Evolutionary conservation across 208 protist genomes (phyloP).

Genomic region (Leishmania guyanensis): DNA sequence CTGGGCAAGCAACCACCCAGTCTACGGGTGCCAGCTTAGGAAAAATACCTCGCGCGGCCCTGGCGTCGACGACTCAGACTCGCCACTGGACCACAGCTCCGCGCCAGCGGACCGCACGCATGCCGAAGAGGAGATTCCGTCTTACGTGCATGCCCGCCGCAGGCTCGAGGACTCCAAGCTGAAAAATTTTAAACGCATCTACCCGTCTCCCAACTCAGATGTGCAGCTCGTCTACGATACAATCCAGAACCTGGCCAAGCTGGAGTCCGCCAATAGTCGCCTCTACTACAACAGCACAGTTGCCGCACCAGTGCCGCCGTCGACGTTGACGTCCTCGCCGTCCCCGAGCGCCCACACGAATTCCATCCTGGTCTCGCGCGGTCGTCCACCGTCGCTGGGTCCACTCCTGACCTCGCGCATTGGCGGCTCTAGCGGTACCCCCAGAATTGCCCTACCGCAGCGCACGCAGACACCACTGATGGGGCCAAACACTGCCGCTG

Average conservation of each 20-base stretch:
- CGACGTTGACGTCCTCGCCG: not conserved
- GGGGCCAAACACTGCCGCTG: not conserved
- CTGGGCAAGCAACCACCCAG: conserved; percentile 47
- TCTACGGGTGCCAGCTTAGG: conserved; percentile 32
- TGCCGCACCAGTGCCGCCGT: conserved; percentile 16
- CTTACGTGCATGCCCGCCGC: conserved; percentile 32
- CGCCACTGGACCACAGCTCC: conserved; percentile 3
- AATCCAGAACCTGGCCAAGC: conserved; percentile 47
- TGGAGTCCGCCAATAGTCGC: conserved; percentile 41
- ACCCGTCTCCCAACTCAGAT: conserved; percentile 63
- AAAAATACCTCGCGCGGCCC: conserved; percentile 16
- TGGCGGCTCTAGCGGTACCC: conserved; percentile 14
- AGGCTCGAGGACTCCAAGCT: conserved; percentile 78
- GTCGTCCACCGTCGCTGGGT: conserved; percentile 23
- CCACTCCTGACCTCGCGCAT: conserved; percentile 27
- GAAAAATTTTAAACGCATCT: conserved; percentile 81
- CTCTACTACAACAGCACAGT: conserved; percentile 42
- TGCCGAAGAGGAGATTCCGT: conserved; percentile 14
- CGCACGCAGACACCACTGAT: conserved; percentile 12
- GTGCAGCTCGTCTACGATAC: conserved; percentile 74
- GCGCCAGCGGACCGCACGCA: not conserved
- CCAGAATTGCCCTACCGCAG: conserved; percentile 2
- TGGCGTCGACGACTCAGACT: not conserved
- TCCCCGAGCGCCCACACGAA: conserved; percentile 13
- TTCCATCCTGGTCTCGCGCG: conserved; percentile 7